Evolutionary conservation across 1,284 basidiomycete species (phyloP).

Genomic region (Puccinia hordei): DNA sequence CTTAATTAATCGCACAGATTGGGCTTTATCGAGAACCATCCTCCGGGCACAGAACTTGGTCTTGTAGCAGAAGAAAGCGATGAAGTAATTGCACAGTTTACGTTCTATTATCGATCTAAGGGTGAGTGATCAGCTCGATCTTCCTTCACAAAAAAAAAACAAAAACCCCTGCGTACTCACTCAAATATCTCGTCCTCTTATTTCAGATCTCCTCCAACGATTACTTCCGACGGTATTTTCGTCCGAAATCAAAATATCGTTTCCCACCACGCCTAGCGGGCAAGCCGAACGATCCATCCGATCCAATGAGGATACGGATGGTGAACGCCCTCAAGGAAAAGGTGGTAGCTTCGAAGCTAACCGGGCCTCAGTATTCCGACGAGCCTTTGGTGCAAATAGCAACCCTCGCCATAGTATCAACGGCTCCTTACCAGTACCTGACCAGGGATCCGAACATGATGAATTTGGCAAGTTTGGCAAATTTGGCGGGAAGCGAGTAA

Average conservation of each 20-base stretch:
- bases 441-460: slow-evolving; percentile 24
- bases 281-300: slow-evolving; percentile 22
- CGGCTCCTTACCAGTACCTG: not conserved
- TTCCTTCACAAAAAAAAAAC: not conserved
- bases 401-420: slow-evolving; percentile 40
- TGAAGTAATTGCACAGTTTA: slow-evolving; percentile 42
- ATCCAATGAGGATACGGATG: slow-evolving; percentile 12
- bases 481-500: slow-evolving; percentile 40
- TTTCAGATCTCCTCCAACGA: slow-evolving; percentile 17
- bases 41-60: slow-evolving; percentile 29
- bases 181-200: not conserved
- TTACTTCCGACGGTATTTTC: slow-evolving; percentile 29
- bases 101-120: slow-evolving; percentile 47
- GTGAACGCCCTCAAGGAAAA: not conserved
- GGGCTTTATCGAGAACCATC: slow-evolving; percentile 46
- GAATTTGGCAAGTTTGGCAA: slow-evolving; percentile 43
- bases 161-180: not conserved
- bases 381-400: slow-evolving; percentile 18
- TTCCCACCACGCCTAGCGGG: slow-evolving; percentile 21
- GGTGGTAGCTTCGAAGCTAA: slow-evolving; percentile 16
- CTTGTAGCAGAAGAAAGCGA: slow-evolving; percentile 39
- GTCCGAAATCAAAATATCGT: slow-evolving; percentile 35
- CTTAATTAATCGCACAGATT: not conserved
- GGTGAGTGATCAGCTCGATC: slow-evolving; percentile 2
- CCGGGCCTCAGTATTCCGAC: slow-evolving; percentile 25